Percentiles rank a stretch among this genome's conserved stretches.
Evolutionary conservation across 1,139 yeast species (phyloP).

Genomic region (Sugiyamaella novakii): DNA sequence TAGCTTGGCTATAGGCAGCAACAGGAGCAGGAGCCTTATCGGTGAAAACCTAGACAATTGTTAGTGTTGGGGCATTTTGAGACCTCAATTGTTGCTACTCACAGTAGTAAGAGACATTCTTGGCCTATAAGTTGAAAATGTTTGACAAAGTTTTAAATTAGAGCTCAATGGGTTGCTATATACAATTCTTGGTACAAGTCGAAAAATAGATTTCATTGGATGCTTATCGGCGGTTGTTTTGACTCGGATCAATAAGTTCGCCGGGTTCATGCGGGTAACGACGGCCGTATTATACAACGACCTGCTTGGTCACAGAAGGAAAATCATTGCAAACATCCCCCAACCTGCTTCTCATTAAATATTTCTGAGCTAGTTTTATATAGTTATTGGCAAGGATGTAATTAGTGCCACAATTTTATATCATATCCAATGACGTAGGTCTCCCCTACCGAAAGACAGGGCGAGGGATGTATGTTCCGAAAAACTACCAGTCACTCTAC

Average conservation of each 20-base stretch:
- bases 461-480: too few species aligned
- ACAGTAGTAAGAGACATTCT: conserved; percentile 16
- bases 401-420: too few species aligned
- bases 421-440: too few species aligned
- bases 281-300: too few species aligned
- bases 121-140: conserved; percentile 1
- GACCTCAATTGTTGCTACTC: conserved; percentile 7
- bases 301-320: too few species aligned
- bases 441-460: too few species aligned
- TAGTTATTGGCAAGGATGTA: too few species aligned
- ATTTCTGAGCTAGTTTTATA: too few species aligned
- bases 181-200: conserved; percentile 4
- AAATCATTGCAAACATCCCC: too few species aligned
- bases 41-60: conserved; percentile 43
- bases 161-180: not conserved
- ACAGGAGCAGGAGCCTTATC: conserved; percentile 92
- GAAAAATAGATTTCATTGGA: conserved; percentile 5
- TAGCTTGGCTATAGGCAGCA: conserved; percentile 92
- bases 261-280: conserved; percentile 8
- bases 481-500: too few species aligned
- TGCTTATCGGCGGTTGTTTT: not conserved
- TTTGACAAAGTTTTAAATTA: not conserved
- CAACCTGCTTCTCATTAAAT: too few species aligned
- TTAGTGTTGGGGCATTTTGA: not conserved
- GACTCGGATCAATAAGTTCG: not conserved